phyloP scores from a whole-genome alignment of 2,329 filamentous ascomycete genomes.

The Ophiostoma australiae region DNA sequence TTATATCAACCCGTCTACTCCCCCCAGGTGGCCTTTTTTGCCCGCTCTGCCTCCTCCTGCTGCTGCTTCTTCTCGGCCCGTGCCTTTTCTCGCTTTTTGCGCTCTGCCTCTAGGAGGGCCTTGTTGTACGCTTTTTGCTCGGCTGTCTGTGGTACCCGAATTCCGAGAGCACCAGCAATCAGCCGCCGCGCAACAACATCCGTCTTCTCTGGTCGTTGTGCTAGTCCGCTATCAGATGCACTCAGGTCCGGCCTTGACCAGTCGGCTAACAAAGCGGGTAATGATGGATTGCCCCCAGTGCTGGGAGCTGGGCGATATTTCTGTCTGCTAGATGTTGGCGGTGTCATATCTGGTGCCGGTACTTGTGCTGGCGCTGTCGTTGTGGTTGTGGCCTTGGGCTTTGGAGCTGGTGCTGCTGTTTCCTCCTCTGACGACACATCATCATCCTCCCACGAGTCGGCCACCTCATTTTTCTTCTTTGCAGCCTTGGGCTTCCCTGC shows the following conservation, averaged over 20 bases:
- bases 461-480: slow-evolving; percentile 41
- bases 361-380: background rate
- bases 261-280: slow-evolving; percentile 12
- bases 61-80: slow-evolving; percentile 57
- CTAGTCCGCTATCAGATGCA: slow-evolving; percentile 18
- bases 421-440: slow-evolving; percentile 41
- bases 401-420: background rate
- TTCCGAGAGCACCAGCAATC: slow-evolving; percentile 83
- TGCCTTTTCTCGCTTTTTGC: slow-evolving; percentile 68
- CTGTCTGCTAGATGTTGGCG: background rate
- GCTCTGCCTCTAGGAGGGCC: slow-evolving; percentile 77
- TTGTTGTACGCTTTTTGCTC: slow-evolving; percentile 85
- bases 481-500: slow-evolving; percentile 25
- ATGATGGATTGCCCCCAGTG: slow-evolving; percentile 1
- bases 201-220: slow-evolving; percentile 74
- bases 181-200: slow-evolving; percentile 83
- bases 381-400: background rate
- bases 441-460: slow-evolving; percentile 77
- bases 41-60: slow-evolving; percentile 63
- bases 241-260: slow-evolving; percentile 13
- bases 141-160: slow-evolving; percentile 76
- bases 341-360: background rate
- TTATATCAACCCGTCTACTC: slow-evolving; percentile 43
- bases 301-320: background rate
- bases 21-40: slow-evolving; percentile 85